Evolutionary conservation across 345 rosid genomes (phyloP), one percentile per base, ranked within the genome.

Genomic region (Brassica incana): DNA sequence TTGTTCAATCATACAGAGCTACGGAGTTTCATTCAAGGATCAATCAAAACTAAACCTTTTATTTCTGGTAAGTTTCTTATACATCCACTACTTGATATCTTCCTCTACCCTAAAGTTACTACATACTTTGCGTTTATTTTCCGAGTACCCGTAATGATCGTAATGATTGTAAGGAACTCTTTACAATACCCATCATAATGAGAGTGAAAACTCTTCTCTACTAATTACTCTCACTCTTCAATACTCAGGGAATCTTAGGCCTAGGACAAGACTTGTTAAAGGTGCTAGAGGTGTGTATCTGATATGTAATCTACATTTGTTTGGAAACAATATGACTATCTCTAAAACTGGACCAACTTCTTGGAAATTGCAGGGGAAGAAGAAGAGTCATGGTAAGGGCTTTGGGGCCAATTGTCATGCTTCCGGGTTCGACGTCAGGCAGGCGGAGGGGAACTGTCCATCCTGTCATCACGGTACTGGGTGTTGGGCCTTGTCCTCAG

Each of bases 141-240:
- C 67, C 95, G 97, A 10, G 87, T 88, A 73, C 97, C 93, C 80
- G 92, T 90, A 67, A 82, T 87, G 74, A 50, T 82, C 80, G 92
- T 90, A 67, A 82, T 87, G 74, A 50, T 82, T 85, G 95, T 93
- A 88, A 87, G 81, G 64, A 73, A 43, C 65, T 3, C 71, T 65
- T 33, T n/a, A 2, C 25, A 27, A 35, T 30, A 81, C 48, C 54
- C 52, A 25, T 69, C 29, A 25, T 40, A 25, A 29, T 64, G 62
- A 66, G 45, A 79, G 33, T 43, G 50, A 43, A 27, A 73, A 67
- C 61, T 67, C 40, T 73, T 27, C 30, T 27, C 56, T 52, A 12
- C 50, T 43, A 43, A 54, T 20, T 2, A 23, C 15, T 20, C 69
- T 6, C 54, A 48, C 25, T 73, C 60, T 52, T 72, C 72, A 0